Evolutionary conservation across 371 early-diverging fungal species (phyloP), one percentile per base, ranked within the genome.

Genomic region (Scutellospora calospora): DNA sequence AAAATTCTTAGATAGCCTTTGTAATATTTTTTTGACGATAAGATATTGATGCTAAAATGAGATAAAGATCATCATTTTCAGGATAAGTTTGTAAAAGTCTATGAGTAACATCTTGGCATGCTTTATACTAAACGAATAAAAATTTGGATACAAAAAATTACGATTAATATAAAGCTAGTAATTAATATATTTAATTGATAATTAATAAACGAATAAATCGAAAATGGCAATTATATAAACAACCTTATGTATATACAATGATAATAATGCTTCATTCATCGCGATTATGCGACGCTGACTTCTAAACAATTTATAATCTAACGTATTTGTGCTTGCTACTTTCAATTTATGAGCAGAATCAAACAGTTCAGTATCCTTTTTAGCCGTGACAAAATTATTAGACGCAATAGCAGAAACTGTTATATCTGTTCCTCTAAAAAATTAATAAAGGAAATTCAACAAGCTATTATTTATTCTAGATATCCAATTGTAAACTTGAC

Each of bases 191-290:
- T 2, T 9, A 66, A 41, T 25, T 33, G 14, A 68, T 9, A 22
- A 35, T 45, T 72, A 45, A 4, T 52, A 41, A 6, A 20, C 12
- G n/a, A 68, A 18, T 8, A 25, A 49, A 27, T 8, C 2, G 2
- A 41, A 68, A 54, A 22, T 52, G 1, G 14, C 27, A 1, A 54
- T 33, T 18, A 22, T 5, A 29, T 27, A 25, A 27, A 63, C 52
- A 83, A 90, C 90, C 90, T 94, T 92, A 72, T 88, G 89, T 86
- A 89, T 88, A 82, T 90, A 90, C 14, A 93, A 82, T 29, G 87
- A 86, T 69, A 94, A 84, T 60, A 94, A 81, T 27, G 90, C 86
- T 29, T 93, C 92, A 83, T 95, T 95, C 87, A 92, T 87, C 20
- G 89, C 87, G 77, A 95, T 91, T 25, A 89, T 81, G 5, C 91